Base-by-base conservation (phyloP, 2,329 filamentous ascomycete species). In the Epichloe elymi region DNA sequence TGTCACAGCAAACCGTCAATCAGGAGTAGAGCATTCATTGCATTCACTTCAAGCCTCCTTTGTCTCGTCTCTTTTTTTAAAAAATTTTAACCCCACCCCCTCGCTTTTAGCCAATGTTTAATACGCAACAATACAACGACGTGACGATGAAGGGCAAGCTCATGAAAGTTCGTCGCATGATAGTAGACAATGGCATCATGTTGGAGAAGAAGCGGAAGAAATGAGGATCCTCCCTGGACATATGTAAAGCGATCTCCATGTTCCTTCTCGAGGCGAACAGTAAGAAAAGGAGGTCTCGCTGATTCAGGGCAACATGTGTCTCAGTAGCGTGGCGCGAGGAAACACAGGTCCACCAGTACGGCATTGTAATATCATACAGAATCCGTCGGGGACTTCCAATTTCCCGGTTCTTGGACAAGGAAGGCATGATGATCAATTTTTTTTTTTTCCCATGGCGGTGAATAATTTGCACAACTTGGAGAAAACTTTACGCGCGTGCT, bases 1-100 rank as follows among this genome's bases (percentile, higher is more conserved):
- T 59, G 49, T 59, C 36, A 38, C 43, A 68, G 66, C 65, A 67
- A 67, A 68, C 66, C 42, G 65, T 68, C 33, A 61, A 59, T 37
- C 63, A 66, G 53, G 65, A 67, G 35, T 67, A 60, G 60, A 46
- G 41, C 43, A 12, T 42, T 20, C 43, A 8, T 42, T 30, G 41
- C 49, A 49, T 37, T 30, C 1, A 15, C 14, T 35, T 26, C 20
- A 48, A 39, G 36, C 23, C 55, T 53, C 55, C 35, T 14, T 19
- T 23, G 40, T 30, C 26, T 30, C 26, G 17, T 3, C 12, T 36
- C 15, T 26, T 26, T 48, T 26, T 35, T 17, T 37, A 19, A 19
- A 19, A 19, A 19, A 19, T 56, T 51, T 52, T 5, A 1, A 26
- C 26, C 26, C 23, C 23, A 26, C 7, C 20, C 36, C 20, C 39